Conservation (phyloP, 1,284 basidiomycete genomes). For the Chondrostereum purpureum region DNA sequence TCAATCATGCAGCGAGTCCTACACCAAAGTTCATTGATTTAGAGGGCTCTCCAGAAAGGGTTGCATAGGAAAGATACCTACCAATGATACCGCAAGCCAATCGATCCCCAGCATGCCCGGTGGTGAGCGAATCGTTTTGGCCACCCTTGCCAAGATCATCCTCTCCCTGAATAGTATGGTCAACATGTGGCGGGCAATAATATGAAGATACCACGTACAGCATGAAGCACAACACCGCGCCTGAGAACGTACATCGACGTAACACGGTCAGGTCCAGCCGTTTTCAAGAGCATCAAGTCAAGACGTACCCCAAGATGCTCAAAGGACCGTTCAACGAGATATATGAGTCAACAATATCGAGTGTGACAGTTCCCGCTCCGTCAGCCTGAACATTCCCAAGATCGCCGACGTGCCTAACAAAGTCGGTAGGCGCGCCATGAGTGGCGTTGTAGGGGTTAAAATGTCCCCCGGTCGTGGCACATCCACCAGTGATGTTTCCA, state of each 20-base stretch:
- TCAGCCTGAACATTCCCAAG: neutral
- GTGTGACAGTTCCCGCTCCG: neutral
- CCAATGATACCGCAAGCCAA: neutral
- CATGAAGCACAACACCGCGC: neutral
- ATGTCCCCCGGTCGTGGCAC: neutral
- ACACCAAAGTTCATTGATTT: too few relatives aligned
- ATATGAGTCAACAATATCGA: neutral
- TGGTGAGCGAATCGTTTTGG: neutral
- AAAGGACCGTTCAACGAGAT: neutral
- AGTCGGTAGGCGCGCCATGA: neutral
- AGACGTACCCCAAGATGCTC: neutral
- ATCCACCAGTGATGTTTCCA: neutral
- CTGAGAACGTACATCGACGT: too few relatives aligned
- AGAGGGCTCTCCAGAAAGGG: too few relatives aligned
- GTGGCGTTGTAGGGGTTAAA: neutral
- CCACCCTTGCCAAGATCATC: neutral
- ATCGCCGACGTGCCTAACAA: neutral
- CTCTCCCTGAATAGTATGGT: neutral
- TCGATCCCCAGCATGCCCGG: neutral
- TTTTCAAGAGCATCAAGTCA: neutral
- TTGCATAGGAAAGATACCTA: too few relatives aligned
- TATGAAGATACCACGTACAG: neutral
- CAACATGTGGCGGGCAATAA: neutral
- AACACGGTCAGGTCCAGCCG: neutral
- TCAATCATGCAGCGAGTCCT: too few relatives aligned